A percentile compares a stretch with the other conserved stretches of the same genome.
These are phyloP conservation scores for Cryptosporidium xiaoi DNA, from an alignment of 169 alveolate genomes.

Conservation along the genomic window DNA sequence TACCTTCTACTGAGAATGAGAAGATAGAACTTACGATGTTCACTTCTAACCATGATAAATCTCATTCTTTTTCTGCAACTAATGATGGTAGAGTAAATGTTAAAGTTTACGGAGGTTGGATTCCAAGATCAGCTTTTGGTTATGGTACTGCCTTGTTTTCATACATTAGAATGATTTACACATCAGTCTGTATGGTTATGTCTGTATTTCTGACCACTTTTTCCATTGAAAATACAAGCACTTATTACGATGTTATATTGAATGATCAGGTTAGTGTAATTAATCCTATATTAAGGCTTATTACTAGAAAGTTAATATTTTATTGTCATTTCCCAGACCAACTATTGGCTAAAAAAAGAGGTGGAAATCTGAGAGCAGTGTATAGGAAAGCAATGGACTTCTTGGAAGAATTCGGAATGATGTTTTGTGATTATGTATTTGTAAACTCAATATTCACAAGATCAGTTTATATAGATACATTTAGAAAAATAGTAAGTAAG, in stretches of 20 bases:
- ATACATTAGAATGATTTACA: conserved; percentile 87
- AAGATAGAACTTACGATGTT: conserved; percentile 82
- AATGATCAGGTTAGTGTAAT: conserved; percentile 85
- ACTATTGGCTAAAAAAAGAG: conserved; percentile 76
- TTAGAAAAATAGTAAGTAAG: conserved; percentile 12
- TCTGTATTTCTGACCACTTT: conserved; percentile 60
- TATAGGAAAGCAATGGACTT: conserved; percentile 46
- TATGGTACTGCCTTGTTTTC: conserved; percentile 86
- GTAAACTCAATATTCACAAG: conserved; percentile 70
- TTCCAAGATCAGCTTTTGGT: conserved; percentile 82
- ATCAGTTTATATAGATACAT: conserved; percentile 43
- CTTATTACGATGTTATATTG: conserved; percentile 87
- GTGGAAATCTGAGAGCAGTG: conserved; percentile 11
- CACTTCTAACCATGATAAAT: conserved; percentile 90
- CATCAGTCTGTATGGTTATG: conserved; percentile 83
- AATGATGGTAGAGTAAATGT: conserved; percentile 85
- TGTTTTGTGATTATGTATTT: conserved; percentile 42
- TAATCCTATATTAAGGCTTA: conserved; percentile 81
- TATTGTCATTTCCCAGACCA: conserved; percentile 94
- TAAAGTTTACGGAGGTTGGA: conserved; percentile 85
- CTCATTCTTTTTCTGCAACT: conserved; percentile 88
- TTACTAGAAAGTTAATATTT: conserved; percentile 82
- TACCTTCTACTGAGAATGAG: conserved; percentile 34
- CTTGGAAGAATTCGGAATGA: conserved; percentile 72
- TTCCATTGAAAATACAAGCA: conserved; percentile 70